Base-by-base conservation (phyloP, 257 asterid genomes). In the Solanum clarkiae region DNA sequence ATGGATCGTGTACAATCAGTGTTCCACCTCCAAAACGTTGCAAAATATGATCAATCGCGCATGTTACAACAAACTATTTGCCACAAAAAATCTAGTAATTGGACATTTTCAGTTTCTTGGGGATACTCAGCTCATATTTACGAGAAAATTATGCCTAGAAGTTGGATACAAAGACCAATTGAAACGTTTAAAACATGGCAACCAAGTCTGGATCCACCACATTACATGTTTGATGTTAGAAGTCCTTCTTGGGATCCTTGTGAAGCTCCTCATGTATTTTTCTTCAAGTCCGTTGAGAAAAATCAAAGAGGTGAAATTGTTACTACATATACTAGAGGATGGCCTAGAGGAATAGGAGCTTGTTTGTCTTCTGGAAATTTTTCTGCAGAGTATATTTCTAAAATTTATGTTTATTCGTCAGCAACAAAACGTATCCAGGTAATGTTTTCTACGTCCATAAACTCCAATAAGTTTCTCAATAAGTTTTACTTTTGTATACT, bases 21-120 rank as follows among this genome's bases (percentile, higher is more conserved):
- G 65, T 91, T 87, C 53, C 94, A 92, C 91, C 90, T 92, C 75
- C 90, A 91, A 92, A 87, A 36, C 17, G 92, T 91, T 40, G 91
- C 93, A 5, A 77, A 71, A 2, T 80, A 60, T 10, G 95, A 91
- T 80, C 93, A 90, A 5, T 90, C 95, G 15, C 89, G 95, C 12
- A 62, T 92, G 90, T 62, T 92, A 69, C 94, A 92, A 83, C 94
- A 92, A 56, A 89, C 94, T 22, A 84, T 94, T 7, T 93, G 97
- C 87, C 62, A 93, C 42, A 86, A 91, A 44, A 82, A 88, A 17
- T 74, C 71, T 13, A 89, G 7, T 12, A 89, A 84, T 17, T 93
- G 98, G 98, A 80, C 98, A 1, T 88, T 94, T 40, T 94, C 98
- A 22, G 85, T 90, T 10, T 80, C 98, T 0, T 94, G 95, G 95